These are phyloP conservation scores for Eremomyces bilateralis DNA, from an alignment of 495 filamentous ascomycete genomes.

Conservation along the genomic window DNA sequence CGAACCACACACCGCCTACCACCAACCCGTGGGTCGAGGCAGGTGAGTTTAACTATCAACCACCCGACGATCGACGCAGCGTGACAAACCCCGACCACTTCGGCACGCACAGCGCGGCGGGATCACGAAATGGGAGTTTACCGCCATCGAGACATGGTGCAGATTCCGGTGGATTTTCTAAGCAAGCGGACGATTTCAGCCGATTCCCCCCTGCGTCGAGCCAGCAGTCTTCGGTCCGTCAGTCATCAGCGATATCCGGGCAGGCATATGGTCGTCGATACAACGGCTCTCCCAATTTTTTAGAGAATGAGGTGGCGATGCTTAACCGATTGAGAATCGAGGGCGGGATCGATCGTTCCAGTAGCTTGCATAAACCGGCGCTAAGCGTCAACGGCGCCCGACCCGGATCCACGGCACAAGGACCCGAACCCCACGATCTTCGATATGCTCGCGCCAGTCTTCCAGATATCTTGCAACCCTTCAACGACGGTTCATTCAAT, in stretches of 20 bases:
- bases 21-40: too few species aligned
- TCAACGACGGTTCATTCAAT: conserved; percentile 4
- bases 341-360: conserved; percentile 3
- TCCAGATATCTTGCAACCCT: conserved; percentile 4
- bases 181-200: conserved; percentile 5
- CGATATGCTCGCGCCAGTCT: too few species aligned
- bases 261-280: too few species aligned
- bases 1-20: too few species aligned
- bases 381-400: too few species aligned
- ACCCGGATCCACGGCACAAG: too few species aligned
- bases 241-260: too few species aligned
- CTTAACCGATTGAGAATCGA: conserved; percentile 8
- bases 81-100: conserved; percentile 11
- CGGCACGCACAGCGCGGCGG: conserved; percentile 15
- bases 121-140: conserved; percentile 20
- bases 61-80: conserved; percentile 15
- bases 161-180: conserved; percentile 11
- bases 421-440: too few species aligned
- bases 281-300: conserved; percentile 1
- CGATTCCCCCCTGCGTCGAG: conserved; percentile 5
- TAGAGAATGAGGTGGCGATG: too few species aligned
- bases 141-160: conserved; percentile 21
- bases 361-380: conserved; percentile 7
- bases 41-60: too few species aligned
- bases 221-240: too few species aligned